A percentile compares a stretch with the other conserved stretches of the same genome.
These are phyloP conservation scores for Colletotrichum orbiculare DNA, from an alignment of 2,329 filamentous ascomycete genomes.

Conservation along the genomic window DNA sequence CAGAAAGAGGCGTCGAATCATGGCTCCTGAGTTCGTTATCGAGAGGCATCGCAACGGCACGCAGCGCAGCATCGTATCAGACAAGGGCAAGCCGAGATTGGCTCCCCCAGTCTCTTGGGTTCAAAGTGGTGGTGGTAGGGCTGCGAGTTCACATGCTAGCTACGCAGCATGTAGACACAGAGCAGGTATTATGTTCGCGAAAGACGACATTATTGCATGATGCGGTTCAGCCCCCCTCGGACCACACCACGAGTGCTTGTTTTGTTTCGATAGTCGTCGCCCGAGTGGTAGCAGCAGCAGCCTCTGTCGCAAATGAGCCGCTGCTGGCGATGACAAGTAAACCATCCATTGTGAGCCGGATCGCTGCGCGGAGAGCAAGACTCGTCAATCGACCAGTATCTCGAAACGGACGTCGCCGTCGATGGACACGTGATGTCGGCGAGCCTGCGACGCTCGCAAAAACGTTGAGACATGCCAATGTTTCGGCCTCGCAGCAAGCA, in stretches of 20 bases:
- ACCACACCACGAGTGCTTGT: conserved; percentile 1
- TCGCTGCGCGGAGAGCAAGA: conserved; percentile 2
- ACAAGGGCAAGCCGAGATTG: neutral
- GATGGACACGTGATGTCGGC: neutral
- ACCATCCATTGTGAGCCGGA: neutral
- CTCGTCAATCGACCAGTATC: neutral
- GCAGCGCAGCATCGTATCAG: neutral
- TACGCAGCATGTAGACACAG: conserved; percentile 2
- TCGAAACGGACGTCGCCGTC: conserved; percentile 11
- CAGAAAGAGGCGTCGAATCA: conserved; percentile 8
- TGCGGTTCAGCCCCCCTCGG: conserved; percentile 23
- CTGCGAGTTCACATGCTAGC: conserved; percentile 1
- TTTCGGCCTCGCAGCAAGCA: conserved; percentile 28
- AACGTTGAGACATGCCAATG: conserved; percentile 34
- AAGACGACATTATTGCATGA: conserved; percentile 5
- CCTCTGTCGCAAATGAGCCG: conserved; percentile 12
- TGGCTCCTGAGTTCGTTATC: conserved; percentile 6
- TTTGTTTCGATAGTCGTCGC: too few species aligned
- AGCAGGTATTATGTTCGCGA: too few species aligned
- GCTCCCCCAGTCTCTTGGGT: neutral
- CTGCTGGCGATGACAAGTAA: too few species aligned
- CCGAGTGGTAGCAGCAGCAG: neutral
- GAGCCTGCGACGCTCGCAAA: neutral
- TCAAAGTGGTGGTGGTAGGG: conserved; percentile 4
- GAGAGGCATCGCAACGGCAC: neutral